Conservation (phyloP, 192 early-diverging fungal species). For the Lobosporangium transversale region DNA sequence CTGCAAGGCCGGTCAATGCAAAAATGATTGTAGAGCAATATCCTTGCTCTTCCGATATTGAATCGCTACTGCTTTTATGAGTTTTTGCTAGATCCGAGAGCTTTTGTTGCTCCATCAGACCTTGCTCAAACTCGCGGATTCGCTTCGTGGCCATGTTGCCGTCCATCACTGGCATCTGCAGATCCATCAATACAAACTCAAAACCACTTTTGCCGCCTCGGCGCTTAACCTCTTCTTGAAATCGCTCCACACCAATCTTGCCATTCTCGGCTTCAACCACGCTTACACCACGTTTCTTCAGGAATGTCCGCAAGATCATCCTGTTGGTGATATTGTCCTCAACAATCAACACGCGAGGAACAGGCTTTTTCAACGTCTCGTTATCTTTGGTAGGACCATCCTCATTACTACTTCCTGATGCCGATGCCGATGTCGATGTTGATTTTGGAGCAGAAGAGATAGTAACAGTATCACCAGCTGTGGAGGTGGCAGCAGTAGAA, state of each 20-base stretch:
- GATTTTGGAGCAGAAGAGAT: not conserved
- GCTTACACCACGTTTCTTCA: slow-evolving; percentile 52
- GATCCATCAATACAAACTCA: slow-evolving; percentile 59
- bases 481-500: not conserved
- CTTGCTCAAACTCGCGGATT: slow-evolving; percentile 54
- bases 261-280: slow-evolving; percentile 59
- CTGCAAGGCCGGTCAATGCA: slow-evolving; percentile 57
- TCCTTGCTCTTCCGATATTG: not conserved
- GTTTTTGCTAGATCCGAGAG: not conserved
- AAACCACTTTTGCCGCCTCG: slow-evolving; percentile 33
- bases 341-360: slow-evolving; percentile 53
- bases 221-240: slow-evolving; percentile 38
- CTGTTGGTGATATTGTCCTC: slow-evolving; percentile 59
- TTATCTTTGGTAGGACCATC: not conserved
- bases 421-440: not conserved
- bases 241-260: slow-evolving; percentile 54
- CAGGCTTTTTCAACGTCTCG: not conserved
- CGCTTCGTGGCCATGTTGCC: slow-evolving; percentile 54
- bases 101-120: slow-evolving; percentile 6
- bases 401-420: not conserved
- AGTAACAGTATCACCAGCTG: not conserved
- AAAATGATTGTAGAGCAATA: slow-evolving; percentile 52
- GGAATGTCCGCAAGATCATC: slow-evolving; percentile 55
- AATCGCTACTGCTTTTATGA: no score
- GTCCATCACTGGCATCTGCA: slow-evolving; percentile 62